phyloP scores from a whole-genome alignment of 441 rosid species.

The Adansonia rubrostipa region DNA sequence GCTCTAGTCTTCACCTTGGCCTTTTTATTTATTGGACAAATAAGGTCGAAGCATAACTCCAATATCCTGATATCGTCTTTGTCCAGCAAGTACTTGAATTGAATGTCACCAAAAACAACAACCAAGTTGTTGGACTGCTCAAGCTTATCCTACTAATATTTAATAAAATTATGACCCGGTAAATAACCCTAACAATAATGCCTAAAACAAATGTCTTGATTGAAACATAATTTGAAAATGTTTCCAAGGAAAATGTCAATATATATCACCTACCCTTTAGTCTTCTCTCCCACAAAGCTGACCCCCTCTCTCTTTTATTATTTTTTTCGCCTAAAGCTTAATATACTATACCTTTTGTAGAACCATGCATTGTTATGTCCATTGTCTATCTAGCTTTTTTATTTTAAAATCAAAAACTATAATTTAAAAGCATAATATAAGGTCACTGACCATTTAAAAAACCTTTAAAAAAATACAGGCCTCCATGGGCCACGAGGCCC shows the following conservation, averaged over 20 bases:
- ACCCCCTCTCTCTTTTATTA: neutral
- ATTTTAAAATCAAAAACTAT: neutral
- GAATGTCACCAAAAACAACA: too few relatives aligned
- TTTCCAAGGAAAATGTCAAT: conserved; percentile 12
- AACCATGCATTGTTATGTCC: neutral
- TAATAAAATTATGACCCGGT: neutral
- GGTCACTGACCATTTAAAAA: neutral
- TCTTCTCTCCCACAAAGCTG: neutral
- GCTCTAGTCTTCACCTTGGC: too few relatives aligned
- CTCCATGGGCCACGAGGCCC: neutral
- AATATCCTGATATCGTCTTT: too few relatives aligned
- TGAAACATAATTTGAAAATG: conserved; percentile 14
- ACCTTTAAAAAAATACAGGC: neutral
- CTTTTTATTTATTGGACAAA: too few relatives aligned
- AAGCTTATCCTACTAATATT: neutral
- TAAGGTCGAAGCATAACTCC: too few relatives aligned
- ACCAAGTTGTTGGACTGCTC: neutral
- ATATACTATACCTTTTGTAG: neutral
- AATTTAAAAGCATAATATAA: neutral
- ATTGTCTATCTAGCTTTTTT: neutral
- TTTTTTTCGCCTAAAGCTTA: neutral
- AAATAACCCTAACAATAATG: neutral
- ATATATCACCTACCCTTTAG: neutral
- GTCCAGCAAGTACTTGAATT: too few relatives aligned
- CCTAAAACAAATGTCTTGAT: neutral